Conservation (phyloP, 2,329 filamentous ascomycete species). For the Ophiostoma triangulosporum region DNA sequence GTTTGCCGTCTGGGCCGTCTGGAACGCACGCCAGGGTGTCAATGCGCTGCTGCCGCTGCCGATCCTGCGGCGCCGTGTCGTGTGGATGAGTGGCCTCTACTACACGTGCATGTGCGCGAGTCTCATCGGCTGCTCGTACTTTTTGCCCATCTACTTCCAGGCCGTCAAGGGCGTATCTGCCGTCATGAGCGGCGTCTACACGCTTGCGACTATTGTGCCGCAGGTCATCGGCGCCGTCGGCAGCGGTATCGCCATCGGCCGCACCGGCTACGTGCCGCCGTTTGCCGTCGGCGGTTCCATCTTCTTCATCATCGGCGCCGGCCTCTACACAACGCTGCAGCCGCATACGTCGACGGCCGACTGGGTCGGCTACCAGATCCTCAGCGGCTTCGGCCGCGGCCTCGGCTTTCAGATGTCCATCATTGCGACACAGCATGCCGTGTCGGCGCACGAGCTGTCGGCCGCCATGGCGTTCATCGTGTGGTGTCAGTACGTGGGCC, state of each 20-base stretch:
- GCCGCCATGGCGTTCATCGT: slow-evolving; percentile 24
- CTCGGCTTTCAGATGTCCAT: slow-evolving; percentile 18
- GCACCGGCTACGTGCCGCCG: slow-evolving; percentile 23
- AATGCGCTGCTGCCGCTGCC: slow-evolving; percentile 18
- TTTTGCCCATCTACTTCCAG: slow-evolving; percentile 27
- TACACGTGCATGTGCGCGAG: slow-evolving; percentile 14
- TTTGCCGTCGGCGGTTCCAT: slow-evolving; percentile 20
- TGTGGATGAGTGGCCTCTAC: slow-evolving; percentile 17
- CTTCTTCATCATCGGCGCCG: slow-evolving; percentile 21
- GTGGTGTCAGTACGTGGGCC: slow-evolving; percentile 38
- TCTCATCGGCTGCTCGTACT: slow-evolving; percentile 17
- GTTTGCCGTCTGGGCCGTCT: slow-evolving; percentile 28
- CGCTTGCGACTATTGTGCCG: slow-evolving; percentile 19
- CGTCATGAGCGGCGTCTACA: slow-evolving; percentile 22
- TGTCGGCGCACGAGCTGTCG: slow-evolving; percentile 15
- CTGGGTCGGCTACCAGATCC: slow-evolving; percentile 23
- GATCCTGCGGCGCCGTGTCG: slow-evolving; percentile 13
- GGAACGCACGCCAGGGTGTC: slow-evolving; percentile 24
- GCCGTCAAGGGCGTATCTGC: slow-evolving; percentile 19
- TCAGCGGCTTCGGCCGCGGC: slow-evolving; percentile 18
- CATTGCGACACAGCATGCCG: slow-evolving; percentile 18
- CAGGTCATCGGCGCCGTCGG: slow-evolving; percentile 16
- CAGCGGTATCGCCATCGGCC: slow-evolving; percentile 14
- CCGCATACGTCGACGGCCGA: slow-evolving; percentile 16
- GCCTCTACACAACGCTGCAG: slow-evolving; percentile 22